Evolutionary conservation across 805 yeast species (phyloP), one percentile per base, ranked within the genome.

Genomic region (Saturnispora sekii): DNA sequence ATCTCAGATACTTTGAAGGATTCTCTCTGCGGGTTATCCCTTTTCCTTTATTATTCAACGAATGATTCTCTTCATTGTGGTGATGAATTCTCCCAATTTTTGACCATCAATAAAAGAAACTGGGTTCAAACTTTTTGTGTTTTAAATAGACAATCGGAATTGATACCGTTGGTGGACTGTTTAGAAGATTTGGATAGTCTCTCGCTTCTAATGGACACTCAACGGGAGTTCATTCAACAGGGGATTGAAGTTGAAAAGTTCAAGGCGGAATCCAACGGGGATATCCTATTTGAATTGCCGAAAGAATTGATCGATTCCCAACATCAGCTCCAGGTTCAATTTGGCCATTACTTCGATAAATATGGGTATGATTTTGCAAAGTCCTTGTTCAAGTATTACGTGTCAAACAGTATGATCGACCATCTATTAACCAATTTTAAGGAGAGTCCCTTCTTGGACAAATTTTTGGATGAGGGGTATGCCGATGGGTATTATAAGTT

Each of bases 361-460:
- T 84, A 74, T 60, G 85, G 81, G 1, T 81, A 80, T 54, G 68
- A 62, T 3, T 88, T 88, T 68, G 94, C 94, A 0, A 56, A 68
- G 4, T 70, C 73, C 1, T 66, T 86, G 28, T 88, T 79, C 59
- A 67, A 68, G 16, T 74, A 74, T 58, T 81, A 78, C 52, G 67
- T 82, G 16, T 62, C 68, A 35, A 58, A 70, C 6, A 76, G 75
- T 31, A 73, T 79, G 49, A 63, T 76, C 29, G 71, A 73, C 47
- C 61, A 72, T 2, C 57, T 87, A 28, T 66, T 88, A 40, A 63
- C 73, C 10, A 76, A 72, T 12, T 81, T 81, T 57, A 41, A 30
- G 18, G 38, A 41, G 18, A 66, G 71, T 26, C 59, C 61, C 1
- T 73, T 64, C 50, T 61, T 85, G 43, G 64, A 71, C 26, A 60